Conservation (phyloP, 441 rosid species). For the Erodium moschatum region DNA sequence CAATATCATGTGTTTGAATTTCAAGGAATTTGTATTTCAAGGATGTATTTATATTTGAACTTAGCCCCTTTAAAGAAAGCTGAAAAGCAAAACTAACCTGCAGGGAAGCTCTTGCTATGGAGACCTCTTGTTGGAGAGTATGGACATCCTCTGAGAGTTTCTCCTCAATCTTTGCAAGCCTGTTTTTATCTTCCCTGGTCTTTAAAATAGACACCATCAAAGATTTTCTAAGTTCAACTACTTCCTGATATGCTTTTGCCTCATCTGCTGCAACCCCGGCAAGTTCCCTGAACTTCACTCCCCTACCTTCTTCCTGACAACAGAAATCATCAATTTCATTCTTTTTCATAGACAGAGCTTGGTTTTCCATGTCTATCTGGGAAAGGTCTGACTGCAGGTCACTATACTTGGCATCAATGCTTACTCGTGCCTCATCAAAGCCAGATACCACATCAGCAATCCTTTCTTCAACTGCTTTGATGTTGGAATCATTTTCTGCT, state of each 20-base stretch:
- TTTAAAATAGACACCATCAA: constrained; percentile 48
- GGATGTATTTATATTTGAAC: too few relatives aligned
- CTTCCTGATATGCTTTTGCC: constrained; percentile 48
- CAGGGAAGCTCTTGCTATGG: constrained; percentile 51
- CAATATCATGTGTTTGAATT: too few relatives aligned
- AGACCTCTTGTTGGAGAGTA: constrained; percentile 54
- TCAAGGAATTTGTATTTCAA: too few relatives aligned
- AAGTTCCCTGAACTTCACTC: constrained; percentile 52
- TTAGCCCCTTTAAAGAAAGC: neutral
- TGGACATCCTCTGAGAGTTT: constrained; percentile 69
- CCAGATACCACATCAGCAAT: constrained; percentile 46
- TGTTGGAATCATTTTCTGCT: constrained; percentile 45
- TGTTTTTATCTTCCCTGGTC: constrained; percentile 53
- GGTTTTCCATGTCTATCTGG: constrained; percentile 35
- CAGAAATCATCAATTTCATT: constrained; percentile 42
- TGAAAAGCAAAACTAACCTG: constrained; percentile 40
- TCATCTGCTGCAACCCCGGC: constrained; percentile 51
- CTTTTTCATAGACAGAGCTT: constrained; percentile 44
- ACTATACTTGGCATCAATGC: constrained; percentile 38
- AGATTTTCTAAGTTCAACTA: constrained; percentile 46
- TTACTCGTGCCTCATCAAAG: constrained; percentile 45
- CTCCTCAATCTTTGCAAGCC: constrained; percentile 56
- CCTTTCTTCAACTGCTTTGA: constrained; percentile 47
- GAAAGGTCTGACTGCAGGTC: constrained; percentile 43
- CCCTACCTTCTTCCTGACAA: constrained; percentile 44